phyloP scores from a whole-genome alignment of 805 yeast species.

The Wickerhamiella sergipiensis region DNA sequence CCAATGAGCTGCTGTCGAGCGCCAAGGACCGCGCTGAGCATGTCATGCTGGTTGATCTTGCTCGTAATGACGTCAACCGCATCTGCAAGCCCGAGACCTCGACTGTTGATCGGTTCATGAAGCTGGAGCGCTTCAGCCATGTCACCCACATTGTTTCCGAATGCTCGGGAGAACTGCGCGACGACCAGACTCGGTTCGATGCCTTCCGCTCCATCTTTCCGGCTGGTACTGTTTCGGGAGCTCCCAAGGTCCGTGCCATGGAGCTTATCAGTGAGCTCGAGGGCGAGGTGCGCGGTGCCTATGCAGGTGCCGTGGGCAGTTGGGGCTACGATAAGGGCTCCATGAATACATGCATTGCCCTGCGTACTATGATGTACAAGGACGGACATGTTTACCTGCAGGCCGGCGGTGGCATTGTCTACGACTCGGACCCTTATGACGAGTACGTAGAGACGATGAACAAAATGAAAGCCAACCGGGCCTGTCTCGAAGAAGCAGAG shows the following conservation, averaged over 20 bases:
- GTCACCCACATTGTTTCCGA: conserved; percentile 94
- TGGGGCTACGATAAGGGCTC: conserved; percentile 93
- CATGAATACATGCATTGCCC: conserved; percentile 96
- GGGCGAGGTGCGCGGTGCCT: conserved; percentile 84
- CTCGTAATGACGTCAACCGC: conserved; percentile 90
- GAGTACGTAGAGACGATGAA: conserved; percentile 95
- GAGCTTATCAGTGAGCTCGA: conserved; percentile 83
- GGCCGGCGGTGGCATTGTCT: conserved; percentile 98
- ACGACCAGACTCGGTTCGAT: conserved; percentile 80
- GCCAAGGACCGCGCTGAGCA: conserved; percentile 95
- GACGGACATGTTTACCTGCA: conserved; percentile 84
- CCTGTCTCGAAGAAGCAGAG: conserved; percentile 88
- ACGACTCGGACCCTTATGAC: conserved; percentile 87
- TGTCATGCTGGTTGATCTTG: conserved; percentile 95
- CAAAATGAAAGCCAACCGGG: conserved; percentile 88
- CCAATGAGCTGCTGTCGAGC: conserved; percentile 57
- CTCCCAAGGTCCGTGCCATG: conserved; percentile 97
- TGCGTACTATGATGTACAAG: conserved; percentile 92
- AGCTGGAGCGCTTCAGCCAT: conserved; percentile 88
- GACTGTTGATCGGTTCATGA: conserved; percentile 72
- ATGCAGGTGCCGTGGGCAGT: conserved; percentile 97
- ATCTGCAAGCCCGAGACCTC: conserved; percentile 82
- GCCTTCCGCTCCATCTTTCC: conserved; percentile 97
- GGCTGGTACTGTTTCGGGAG: conserved; percentile 97
- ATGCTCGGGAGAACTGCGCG: conserved; percentile 80